Evolutionary conservation across 2,329 filamentous ascomycete species (phyloP).

Genomic region (Pseudogymnoascus sp.): DNA sequence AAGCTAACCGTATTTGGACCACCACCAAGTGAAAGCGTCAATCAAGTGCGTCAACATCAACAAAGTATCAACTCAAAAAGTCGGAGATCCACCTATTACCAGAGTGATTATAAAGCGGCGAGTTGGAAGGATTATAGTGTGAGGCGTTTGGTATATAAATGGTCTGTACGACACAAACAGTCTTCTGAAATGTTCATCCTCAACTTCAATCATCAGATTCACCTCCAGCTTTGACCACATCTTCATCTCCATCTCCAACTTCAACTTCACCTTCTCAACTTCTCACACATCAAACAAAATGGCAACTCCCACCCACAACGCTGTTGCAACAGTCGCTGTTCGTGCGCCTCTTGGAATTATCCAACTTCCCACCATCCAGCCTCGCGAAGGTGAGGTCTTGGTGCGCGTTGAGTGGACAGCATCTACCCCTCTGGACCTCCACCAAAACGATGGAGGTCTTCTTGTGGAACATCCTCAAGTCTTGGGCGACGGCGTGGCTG

Average conservation of each 20-base stretch:
- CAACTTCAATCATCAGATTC: not conserved
- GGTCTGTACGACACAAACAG: not conserved
- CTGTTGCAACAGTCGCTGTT: conserved; percentile 34
- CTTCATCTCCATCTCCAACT: not conserved
- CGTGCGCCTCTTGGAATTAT: conserved; percentile 31
- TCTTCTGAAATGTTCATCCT: not conserved
- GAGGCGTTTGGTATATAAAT: not conserved
- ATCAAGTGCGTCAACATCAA: not conserved
- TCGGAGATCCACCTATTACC: not conserved
- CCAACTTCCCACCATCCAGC: conserved; percentile 26
- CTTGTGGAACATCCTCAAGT: conserved; percentile 44
- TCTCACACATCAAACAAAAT: conserved; percentile 16
- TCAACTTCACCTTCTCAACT: not conserved
- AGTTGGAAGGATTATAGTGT: not conserved
- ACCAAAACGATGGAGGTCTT: conserved; percentile 54
- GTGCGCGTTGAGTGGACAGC: conserved; percentile 51
- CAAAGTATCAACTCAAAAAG: not conserved
- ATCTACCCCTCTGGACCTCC: conserved; percentile 54
- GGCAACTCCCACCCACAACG: conserved; percentile 30
- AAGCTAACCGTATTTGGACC: conserved; percentile 8
- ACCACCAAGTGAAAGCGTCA: not conserved
- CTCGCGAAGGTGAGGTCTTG: conserved; percentile 39
- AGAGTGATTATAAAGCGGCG: not conserved
- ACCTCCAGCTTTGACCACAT: not conserved
- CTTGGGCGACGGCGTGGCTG: conserved; percentile 45